phyloP scores from a whole-genome alignment of 2,329 filamentous ascomycete genomes.

The Cordyceps sp. region DNA sequence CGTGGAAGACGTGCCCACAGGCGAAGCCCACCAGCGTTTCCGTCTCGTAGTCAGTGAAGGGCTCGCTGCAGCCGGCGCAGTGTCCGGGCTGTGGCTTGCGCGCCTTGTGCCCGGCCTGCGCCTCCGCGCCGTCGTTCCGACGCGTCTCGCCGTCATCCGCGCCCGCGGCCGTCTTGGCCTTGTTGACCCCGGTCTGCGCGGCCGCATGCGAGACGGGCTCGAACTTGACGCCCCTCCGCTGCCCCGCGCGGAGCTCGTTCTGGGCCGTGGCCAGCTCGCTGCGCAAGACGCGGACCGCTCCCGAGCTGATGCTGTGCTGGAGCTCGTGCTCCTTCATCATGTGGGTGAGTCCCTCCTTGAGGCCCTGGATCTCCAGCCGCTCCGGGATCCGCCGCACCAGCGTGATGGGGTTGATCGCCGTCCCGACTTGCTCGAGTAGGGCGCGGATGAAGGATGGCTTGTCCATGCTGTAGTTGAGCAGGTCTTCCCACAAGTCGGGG shows the following conservation, averaged over 20 bases:
- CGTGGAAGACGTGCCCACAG: slow-evolving; percentile 69
- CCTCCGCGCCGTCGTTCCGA: slow-evolving; percentile 6
- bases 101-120: slow-evolving; percentile 12
- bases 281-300: slow-evolving; percentile 70
- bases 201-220: slow-evolving; percentile 41
- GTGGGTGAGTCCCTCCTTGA: slow-evolving; percentile 73
- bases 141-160: not conserved
- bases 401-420: slow-evolving; percentile 79
- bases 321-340: slow-evolving; percentile 95
- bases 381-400: slow-evolving; percentile 83
- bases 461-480: slow-evolving; percentile 93
- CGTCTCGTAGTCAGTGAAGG: slow-evolving; percentile 43
- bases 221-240: slow-evolving; percentile 78
- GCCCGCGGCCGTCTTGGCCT: slow-evolving; percentile 14
- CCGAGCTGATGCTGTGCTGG: slow-evolving; percentile 79
- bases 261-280: slow-evolving; percentile 80
- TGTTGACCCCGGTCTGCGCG: slow-evolving; percentile 19
- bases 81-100: slow-evolving; percentile 30
- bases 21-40: slow-evolving; percentile 67
- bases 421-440: slow-evolving; percentile 84
- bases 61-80: slow-evolving; percentile 39
- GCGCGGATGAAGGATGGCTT: slow-evolving; percentile 90
- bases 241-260: slow-evolving; percentile 60
- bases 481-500: slow-evolving; percentile 83
- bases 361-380: slow-evolving; percentile 78